These are phyloP conservation scores for Nyssa sinensis DNA, from an alignment of 148 eudicot genomes.

Conservation along the genomic window DNA sequence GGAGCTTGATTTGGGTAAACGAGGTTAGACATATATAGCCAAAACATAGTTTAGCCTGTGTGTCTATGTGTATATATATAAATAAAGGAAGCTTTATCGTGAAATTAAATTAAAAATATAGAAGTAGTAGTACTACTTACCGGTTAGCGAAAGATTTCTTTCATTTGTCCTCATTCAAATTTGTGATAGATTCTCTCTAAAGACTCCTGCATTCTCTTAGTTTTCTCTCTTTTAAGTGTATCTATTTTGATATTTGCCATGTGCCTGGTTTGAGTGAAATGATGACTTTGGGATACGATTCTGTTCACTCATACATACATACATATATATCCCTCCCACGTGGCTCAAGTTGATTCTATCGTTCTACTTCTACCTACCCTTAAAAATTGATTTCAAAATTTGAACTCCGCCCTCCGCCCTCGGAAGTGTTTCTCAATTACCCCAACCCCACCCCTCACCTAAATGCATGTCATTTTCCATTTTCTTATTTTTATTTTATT, in stretches of 20 bases:
- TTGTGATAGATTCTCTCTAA: conserved; percentile 16
- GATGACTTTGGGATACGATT: conserved; percentile 6
- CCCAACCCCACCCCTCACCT: conserved; percentile 9
- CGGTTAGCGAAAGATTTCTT: conserved; percentile 9
- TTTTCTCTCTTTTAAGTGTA: too few relatives aligned
- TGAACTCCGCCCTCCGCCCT: conserved; percentile 19
- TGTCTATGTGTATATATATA: too few relatives aligned
- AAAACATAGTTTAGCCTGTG: not conserved
- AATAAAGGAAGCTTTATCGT: not conserved
- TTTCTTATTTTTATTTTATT: too few relatives aligned
- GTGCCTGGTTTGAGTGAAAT: not conserved
- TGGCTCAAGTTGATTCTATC: not conserved
- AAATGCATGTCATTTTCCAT: too few relatives aligned
- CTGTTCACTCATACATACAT: not conserved
- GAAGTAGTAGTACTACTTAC: not conserved
- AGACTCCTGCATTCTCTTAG: not conserved
- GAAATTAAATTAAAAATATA: too few relatives aligned
- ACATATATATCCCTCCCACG: not conserved
- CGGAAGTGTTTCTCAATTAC: not conserved
- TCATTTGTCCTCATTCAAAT: conserved; percentile 32
- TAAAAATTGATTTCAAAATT: conserved; percentile 24
- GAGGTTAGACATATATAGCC: too few relatives aligned
- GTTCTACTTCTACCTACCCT: conserved; percentile 10
- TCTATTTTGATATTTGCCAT: not conserved
- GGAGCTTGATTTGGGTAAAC: conserved; percentile 1